Evolutionary conservation across 2,329 filamentous ascomycete genomes (phyloP).

Genomic region (Nemania sp.): DNA sequence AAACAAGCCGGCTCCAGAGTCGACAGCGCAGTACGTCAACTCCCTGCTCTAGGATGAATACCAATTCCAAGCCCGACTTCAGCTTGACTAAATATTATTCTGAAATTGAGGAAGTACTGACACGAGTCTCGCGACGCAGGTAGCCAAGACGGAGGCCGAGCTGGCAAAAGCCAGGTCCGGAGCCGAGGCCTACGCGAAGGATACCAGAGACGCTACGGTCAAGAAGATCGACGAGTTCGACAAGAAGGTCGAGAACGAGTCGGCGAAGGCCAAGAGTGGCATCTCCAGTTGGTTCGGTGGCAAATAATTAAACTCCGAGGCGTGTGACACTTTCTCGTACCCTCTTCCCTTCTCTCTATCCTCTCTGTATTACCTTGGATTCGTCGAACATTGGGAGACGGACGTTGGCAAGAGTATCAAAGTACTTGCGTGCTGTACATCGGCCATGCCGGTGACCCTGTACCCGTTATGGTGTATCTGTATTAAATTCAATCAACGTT

Average conservation of each 20-base stretch:
- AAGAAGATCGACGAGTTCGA: slow-evolving; percentile 83
- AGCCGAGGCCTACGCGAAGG: slow-evolving; percentile 62
- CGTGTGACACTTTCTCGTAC: neutral
- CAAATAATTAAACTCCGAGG: slow-evolving; percentile 45
- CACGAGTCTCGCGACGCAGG: slow-evolving; percentile 46
- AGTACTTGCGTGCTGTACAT: slow-evolving; percentile 3
- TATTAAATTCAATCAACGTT: slow-evolving; percentile 6
- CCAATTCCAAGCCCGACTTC: neutral
- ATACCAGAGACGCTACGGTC: slow-evolving; percentile 64
- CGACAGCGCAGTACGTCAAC: slow-evolving; percentile 66
- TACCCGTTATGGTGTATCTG: slow-evolving; percentile 27
- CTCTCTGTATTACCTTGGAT: neutral
- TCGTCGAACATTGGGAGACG: too few relatives aligned
- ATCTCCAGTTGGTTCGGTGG: slow-evolving; percentile 85
- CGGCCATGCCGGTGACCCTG: slow-evolving; percentile 16
- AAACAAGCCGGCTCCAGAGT: slow-evolving; percentile 66
- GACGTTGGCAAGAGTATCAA: too few relatives aligned
- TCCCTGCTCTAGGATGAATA: neutral
- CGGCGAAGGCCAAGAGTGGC: slow-evolving; percentile 80
- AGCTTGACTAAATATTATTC: too few relatives aligned
- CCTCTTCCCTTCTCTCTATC: neutral
- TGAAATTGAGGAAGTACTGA: too few relatives aligned
- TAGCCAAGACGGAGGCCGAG: slow-evolving; percentile 66
- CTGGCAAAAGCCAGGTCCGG: slow-evolving; percentile 64
- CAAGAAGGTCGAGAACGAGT: slow-evolving; percentile 75